Evolutionary conservation across 495 filamentous ascomycete species (phyloP), one percentile per base, ranked within the genome.

Genomic region (Gamarada debralockiae): DNA sequence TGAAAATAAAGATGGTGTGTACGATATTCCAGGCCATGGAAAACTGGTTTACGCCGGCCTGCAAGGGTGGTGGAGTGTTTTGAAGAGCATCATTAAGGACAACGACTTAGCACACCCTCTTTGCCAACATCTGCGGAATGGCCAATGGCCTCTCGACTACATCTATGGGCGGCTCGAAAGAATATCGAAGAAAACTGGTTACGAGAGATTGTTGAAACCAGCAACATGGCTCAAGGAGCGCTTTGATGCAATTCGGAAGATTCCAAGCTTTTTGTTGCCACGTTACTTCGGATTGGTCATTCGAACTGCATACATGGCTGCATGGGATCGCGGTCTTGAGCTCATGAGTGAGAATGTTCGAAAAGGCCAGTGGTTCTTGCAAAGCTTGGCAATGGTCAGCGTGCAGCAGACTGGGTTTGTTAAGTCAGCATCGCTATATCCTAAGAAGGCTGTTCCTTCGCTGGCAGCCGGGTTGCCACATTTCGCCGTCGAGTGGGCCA

Each of bases 11-110:
- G 89, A 97, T 71, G 95, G 95, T 1, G 83, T 84, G 0, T 99
- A 97, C 67, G 78, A 74, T 42, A 89, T 99, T 56, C 93, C 95
- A 9, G 82, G 83, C 0, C 72, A 87, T 60, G 95, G 92, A 3
- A 76, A 86, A 42, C 75, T 96, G 37, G 89, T 97, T 15, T 99
- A 99, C 67, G 92, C 95, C 51, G 95, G 95, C 40, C 78, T 99
- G 23, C 95, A 99, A 66, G 95, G 95, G 13, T 99, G 93, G 93
- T 97, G 92, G 93, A 97, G 90, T 65, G 74, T 95, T 6, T 74
- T 99, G 36, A 85, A 88, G 58, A 75, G 86, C 53, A 82, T 97
- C 56, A 89, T 97, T 68, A 78, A 74, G 34, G 82, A 93, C 52
- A 99, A 99, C 62, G 77, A 99, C 65, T 79, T 99, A 8, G 93